Evolutionary conservation across 2,329 filamentous ascomycete genomes (phyloP).

Genomic region (Paecilomyces niveus): DNA sequence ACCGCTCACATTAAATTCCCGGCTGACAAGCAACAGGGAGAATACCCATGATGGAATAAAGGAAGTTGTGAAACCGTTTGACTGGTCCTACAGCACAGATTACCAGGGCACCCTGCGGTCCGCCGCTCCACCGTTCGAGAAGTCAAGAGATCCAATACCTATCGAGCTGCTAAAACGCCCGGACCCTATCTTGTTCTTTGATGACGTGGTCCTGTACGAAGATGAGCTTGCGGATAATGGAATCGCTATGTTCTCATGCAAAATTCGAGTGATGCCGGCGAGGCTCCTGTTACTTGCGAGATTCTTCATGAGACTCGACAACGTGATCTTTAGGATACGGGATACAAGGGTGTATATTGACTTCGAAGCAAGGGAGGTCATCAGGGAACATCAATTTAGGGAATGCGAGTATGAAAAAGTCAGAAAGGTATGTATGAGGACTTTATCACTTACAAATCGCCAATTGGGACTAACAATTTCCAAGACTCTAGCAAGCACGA

Average conservation of each 20-base stretch:
- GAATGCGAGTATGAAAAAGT: constrained; percentile 75
- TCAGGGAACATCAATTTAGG: constrained; percentile 83
- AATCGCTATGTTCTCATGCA: constrained; percentile 81
- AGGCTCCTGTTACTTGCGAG: constrained; percentile 76
- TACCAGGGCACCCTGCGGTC: constrained; percentile 65
- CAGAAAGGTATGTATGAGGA: constrained; percentile 51
- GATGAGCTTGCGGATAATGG: constrained; percentile 98
- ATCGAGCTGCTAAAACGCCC: constrained; percentile 78
- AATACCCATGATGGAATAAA: constrained; percentile 80
- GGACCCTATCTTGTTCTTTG: constrained; percentile 93
- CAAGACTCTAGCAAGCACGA: constrained; percentile 46
- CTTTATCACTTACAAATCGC: background rate
- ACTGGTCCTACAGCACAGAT: constrained; percentile 93
- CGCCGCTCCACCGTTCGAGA: constrained; percentile 31
- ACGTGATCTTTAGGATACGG: constrained; percentile 76
- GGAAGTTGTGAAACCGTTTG: constrained; percentile 90
- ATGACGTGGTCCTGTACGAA: constrained; percentile 93
- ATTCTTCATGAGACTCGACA: constrained; percentile 89
- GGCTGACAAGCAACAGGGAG: constrained; percentile 45
- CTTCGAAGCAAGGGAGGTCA: constrained; percentile 69
- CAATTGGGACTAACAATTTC: constrained; percentile 4
- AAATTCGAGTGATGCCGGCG: constrained; percentile 86
- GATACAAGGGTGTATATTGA: constrained; percentile 92
- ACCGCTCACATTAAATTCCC: background rate
- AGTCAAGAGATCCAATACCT: constrained; percentile 58